Conservation (phyloP, 1,139 yeast species). For the Kodamaea sp. region DNA sequence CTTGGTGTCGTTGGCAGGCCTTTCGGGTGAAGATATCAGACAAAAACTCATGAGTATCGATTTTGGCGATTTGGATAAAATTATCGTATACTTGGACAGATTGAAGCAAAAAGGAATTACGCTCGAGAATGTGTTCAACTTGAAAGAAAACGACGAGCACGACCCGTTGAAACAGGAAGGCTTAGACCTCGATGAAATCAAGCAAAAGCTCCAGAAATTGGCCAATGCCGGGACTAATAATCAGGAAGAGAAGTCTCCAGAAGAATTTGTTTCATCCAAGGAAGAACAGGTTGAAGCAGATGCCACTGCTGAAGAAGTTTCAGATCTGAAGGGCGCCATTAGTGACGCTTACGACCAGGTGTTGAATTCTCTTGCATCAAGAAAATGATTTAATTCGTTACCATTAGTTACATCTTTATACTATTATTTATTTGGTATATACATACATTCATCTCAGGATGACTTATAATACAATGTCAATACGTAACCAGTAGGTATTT, state of each 20-base stretch:
- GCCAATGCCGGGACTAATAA: conserved; percentile 1
- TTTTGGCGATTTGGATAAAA: conserved; percentile 53
- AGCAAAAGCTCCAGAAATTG: conserved; percentile 18
- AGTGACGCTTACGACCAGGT: conserved; percentile 55
- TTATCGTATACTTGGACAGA: conserved; percentile 49
- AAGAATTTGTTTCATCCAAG: conserved; percentile 2
- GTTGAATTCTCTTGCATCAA: conserved; percentile 37
- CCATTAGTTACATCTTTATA: too few relatives aligned
- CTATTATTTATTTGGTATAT: conserved; percentile 3
- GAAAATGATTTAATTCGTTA: background rate
- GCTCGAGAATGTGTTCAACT: conserved; percentile 50
- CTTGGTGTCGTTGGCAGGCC: conserved; percentile 22
- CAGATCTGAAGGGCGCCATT: conserved; percentile 21
- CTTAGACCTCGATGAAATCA: conserved; percentile 20
- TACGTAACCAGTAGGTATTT: too few relatives aligned
- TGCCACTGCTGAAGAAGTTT: conserved; percentile 2
- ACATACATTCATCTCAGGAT: too few relatives aligned
- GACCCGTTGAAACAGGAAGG: conserved; percentile 13
- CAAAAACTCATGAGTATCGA: conserved; percentile 45
- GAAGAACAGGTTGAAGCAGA: conserved; percentile 6
- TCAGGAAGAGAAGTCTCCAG: background rate
- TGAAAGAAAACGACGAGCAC: conserved; percentile 12
- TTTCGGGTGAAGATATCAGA: conserved; percentile 57
- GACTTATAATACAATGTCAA: too few relatives aligned
- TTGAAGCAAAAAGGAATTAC: conserved; percentile 55